Evolutionary conservation across 1,284 basidiomycete genomes (phyloP).

Genomic region (Ganoderma resinaceum): DNA sequence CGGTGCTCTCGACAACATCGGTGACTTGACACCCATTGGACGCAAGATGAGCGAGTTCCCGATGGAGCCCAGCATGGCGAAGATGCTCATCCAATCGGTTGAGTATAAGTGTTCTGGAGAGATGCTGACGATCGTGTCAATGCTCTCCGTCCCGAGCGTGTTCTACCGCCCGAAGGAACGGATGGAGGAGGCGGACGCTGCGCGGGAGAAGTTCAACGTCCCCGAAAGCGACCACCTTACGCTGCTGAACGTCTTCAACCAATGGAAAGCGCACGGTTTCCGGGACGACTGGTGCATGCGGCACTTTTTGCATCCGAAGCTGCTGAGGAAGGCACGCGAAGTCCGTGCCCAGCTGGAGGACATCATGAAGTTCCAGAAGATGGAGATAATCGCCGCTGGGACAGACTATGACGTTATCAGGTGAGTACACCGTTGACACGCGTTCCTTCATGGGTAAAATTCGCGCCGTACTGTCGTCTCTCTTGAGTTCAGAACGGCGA

Average conservation of each 20-base stretch:
- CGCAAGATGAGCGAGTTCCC: conserved; percentile 99
- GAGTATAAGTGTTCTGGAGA: conserved; percentile 94
- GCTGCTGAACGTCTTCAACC: conserved; percentile 94
- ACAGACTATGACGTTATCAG: conserved; percentile 96
- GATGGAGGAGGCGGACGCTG: conserved; percentile 96
- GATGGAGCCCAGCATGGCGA: conserved; percentile 97
- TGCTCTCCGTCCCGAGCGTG: conserved; percentile 97
- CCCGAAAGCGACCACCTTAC: conserved; percentile 98
- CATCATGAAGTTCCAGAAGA: conserved; percentile 98
- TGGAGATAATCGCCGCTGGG: conserved; percentile 88
- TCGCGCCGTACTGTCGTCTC: conserved; percentile 3
- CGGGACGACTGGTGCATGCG: conserved; percentile 94
- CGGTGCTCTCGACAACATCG: conserved; percentile 95
- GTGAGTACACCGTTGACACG: conserved; percentile 46
- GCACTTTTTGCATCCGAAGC: conserved; percentile 97
- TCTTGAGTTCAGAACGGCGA: background rate
- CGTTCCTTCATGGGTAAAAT: background rate
- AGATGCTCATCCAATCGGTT: conserved; percentile 97
- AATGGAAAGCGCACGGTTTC: conserved; percentile 96
- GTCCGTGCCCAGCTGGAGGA: conserved; percentile 97
- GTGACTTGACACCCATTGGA: conserved; percentile 92
- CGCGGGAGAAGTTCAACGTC: conserved; percentile 97
- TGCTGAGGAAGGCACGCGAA: conserved; percentile 94
- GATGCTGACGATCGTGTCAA: conserved; percentile 98
- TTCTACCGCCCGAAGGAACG: conserved; percentile 96